phyloP scores from a whole-genome alignment of 1,139 yeast species.

The Suhomyces yuchorum region DNA sequence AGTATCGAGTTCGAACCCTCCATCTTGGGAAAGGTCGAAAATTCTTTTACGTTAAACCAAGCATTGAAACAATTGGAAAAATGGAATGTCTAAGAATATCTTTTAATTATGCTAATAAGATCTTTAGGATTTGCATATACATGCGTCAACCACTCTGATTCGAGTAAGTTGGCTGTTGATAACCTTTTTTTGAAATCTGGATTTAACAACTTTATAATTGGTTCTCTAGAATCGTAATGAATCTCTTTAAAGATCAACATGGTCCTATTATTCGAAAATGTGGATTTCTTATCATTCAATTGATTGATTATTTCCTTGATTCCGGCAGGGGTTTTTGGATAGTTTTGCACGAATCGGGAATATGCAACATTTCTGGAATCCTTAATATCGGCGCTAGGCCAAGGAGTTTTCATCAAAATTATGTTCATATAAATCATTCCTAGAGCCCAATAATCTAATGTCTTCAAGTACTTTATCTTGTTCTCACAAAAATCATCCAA shows the following conservation, averaged over 20 bases:
- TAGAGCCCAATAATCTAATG: slow-evolving; percentile 53
- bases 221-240: slow-evolving; percentile 42
- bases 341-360: slow-evolving; percentile 15
- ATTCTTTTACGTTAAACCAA: neutral
- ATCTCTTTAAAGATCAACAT: slow-evolving; percentile 37
- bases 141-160: slow-evolving; percentile 44
- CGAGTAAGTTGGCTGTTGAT: slow-evolving; percentile 29
- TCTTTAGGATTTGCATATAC: slow-evolving; percentile 48
- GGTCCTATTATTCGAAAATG: slow-evolving; percentile 32
- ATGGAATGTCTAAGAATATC: neutral
- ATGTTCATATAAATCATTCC: slow-evolving; percentile 53
- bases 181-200: slow-evolving; percentile 33
- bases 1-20: neutral
- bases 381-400: slow-evolving; percentile 40
- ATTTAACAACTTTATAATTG: slow-evolving; percentile 36
- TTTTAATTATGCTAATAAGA: slow-evolving; percentile 23
- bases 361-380: slow-evolving; percentile 20
- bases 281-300: slow-evolving; percentile 19
- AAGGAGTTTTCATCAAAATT: slow-evolving; percentile 48
- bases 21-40: neutral
- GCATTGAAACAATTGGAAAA: neutral
- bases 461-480: slow-evolving; percentile 12
- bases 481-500: slow-evolving; percentile 9
- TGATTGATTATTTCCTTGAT: slow-evolving; percentile 16
- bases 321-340: slow-evolving; percentile 13